Base-by-base conservation (phyloP, 805 yeast species). In the Geotrichum ghanense region DNA sequence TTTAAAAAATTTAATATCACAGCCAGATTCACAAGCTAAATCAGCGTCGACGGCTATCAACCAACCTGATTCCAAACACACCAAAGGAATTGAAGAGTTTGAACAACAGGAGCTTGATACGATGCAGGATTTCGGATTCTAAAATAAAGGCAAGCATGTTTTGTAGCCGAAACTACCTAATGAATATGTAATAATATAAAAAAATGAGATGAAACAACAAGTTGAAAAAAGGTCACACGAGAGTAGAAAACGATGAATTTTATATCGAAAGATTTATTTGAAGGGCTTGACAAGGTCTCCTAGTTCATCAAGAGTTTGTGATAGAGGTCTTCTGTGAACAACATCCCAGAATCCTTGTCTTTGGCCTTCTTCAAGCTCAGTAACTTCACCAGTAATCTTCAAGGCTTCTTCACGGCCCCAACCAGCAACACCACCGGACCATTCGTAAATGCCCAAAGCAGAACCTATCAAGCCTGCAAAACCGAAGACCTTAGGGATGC, bases 271-370 rank as follows among this genome's bases (percentile, higher is more conserved):
- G n/a, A 10, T 42, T 43, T 52, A 52, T 46, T 51, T 50, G 45
- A 53, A 44, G 3, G 57, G 56, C 45, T 48, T 47, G 25, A 53
- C 51, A 20, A 51, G 44, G 34, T 66, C 70, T 53, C 95, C 95
- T 54, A 85, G 70, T 57, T 79, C 80, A 51, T 76, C 81, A 22
- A 82, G 75, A 7, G 94, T 83, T 66, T 83, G 88, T 19, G 87
- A 78, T 53, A 85, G 67, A 16, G 95, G 95, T 58, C 84, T 76
- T 71, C 95, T 80, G 68, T 79, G 76, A 61, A 78, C 76, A 31
- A 80, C 79, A 53, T 84, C 90, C 88, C 88, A 86, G 67, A 83
- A 83, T 34, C 79, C 79, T 59, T 76, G 81, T 41, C 65, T 64
- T 39, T 56, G 54, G 50, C 60, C 69, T 48, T 63, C 59, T 39